Conservation (phyloP, 805 yeast genomes). For the Limtongia smithiae region DNA sequence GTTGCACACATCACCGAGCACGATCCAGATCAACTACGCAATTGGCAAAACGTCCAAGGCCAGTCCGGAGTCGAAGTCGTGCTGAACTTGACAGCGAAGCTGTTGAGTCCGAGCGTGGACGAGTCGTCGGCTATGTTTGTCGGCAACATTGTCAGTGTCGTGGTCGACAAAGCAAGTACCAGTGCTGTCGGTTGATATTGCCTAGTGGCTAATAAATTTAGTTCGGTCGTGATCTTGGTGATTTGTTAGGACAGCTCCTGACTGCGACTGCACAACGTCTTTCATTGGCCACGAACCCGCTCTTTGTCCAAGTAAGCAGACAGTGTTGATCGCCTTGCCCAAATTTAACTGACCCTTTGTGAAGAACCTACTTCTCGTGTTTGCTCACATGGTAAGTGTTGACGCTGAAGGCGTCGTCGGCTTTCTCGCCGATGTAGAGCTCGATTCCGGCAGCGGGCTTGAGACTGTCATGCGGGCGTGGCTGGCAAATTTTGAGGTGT, state of each 20-base stretch:
- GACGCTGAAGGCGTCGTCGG: conserved; percentile 63
- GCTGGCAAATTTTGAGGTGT: conserved; percentile 76
- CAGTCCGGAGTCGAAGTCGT: conserved; percentile 53
- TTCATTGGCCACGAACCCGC: conserved; percentile 59
- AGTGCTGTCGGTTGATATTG: no score
- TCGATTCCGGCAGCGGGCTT: conserved; percentile 43
- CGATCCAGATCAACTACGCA: conserved; percentile 34
- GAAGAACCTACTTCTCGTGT: conserved; percentile 64
- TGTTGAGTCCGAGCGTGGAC: conserved; percentile 61
- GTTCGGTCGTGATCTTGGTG: conserved; percentile 39
- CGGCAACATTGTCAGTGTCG: conserved; percentile 61
- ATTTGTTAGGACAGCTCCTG: conserved; percentile 52
- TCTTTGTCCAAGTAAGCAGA: conserved; percentile 55
- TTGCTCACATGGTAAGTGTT: conserved; percentile 63
- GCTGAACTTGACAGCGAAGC: conserved; percentile 62
- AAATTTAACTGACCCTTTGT: no score
- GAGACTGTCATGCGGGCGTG: conserved; percentile 66
- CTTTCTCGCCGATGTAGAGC: conserved; percentile 46
- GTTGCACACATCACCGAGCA: conserved; percentile 56
- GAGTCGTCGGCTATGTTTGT: conserved; percentile 81
- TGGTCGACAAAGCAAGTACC: conserved; percentile 47
- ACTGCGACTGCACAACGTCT: conserved; percentile 70
- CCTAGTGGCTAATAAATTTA: background rate
- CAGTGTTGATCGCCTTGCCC: background rate
- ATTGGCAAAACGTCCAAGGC: conserved; percentile 27